phyloP scores from a whole-genome alignment of 345 rosid genomes.

The Corchorus olitorius region DNA sequence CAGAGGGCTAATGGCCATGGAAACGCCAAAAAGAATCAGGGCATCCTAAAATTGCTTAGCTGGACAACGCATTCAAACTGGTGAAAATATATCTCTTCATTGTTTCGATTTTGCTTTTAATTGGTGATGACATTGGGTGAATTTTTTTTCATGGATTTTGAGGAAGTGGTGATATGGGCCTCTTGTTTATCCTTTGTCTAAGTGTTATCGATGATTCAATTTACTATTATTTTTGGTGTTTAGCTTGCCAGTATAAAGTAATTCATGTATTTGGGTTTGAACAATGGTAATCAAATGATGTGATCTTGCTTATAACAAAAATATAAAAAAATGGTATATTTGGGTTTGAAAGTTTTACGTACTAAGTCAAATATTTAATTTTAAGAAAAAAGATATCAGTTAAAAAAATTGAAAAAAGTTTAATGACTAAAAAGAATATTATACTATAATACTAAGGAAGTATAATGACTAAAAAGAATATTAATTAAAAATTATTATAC shows the following conservation, averaged over 20 bases:
- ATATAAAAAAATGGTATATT: too few species aligned
- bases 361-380: too few species aligned
- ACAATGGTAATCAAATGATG: not conserved
- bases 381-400: too few species aligned
- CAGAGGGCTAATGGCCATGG: conserved; percentile 6
- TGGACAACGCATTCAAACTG: conserved; percentile 55
- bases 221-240: not conserved
- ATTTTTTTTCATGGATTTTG: not conserved
- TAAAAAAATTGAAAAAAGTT: too few species aligned
- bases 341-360: too few species aligned
- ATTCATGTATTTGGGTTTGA: not conserved
- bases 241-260: not conserved
- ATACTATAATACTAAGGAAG: too few species aligned
- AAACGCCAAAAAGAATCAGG: conserved; percentile 10
- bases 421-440: too few species aligned
- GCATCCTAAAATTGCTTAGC: conserved; percentile 42
- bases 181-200: not conserved
- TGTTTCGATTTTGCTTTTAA: not conserved
- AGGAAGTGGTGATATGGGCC: not conserved
- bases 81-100: conserved; percentile 27
- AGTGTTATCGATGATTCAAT: not conserved
- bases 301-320: too few species aligned
- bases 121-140: not conserved
- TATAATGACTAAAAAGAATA: too few species aligned
- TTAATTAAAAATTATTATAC: too few species aligned